Evolutionary conservation across 768 basidiomycete species (phyloP).

Genomic region (Calvatia gigantea): DNA sequence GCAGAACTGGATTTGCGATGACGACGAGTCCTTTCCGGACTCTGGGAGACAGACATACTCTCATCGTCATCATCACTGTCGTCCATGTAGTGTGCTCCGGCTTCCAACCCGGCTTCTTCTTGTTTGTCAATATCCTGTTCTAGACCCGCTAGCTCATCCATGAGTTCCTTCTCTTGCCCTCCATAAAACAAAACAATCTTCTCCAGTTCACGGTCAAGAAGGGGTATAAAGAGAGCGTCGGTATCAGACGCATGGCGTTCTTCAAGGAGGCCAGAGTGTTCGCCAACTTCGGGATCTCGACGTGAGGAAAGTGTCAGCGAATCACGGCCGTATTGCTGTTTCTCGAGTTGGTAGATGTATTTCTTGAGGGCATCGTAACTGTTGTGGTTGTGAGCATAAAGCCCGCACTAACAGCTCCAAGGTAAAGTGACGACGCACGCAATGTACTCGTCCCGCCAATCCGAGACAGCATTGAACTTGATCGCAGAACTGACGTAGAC

Average conservation of each 20-base stretch:
- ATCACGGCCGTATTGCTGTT: constrained; percentile 54
- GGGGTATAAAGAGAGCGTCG: constrained; percentile 62
- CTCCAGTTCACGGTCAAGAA: constrained; percentile 77
- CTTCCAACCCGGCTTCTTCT: constrained; percentile 55
- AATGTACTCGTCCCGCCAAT: constrained; percentile 93
- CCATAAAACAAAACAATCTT: constrained; percentile 83
- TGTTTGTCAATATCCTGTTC: constrained; percentile 55
- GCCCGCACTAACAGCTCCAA: background rate
- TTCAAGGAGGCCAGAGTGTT: constrained; percentile 53
- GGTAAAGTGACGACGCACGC: constrained; percentile 45
- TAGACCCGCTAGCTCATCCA: constrained; percentile 54
- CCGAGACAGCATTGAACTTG: constrained; percentile 87
- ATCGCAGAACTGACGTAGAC: constrained; percentile 63
- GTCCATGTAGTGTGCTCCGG: constrained; percentile 49
- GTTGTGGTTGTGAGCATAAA: constrained; percentile 5
- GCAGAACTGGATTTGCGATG: constrained; percentile 30
- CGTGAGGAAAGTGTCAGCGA: constrained; percentile 16
- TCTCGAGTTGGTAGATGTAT: constrained; percentile 82
- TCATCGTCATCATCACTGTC: constrained; percentile 56
- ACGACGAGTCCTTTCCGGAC: constrained; percentile 34
- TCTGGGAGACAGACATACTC: constrained; percentile 29
- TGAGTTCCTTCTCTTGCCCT: constrained; percentile 68
- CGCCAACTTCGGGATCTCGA: constrained; percentile 63
- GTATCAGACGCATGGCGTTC: constrained; percentile 33
- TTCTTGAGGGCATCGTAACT: constrained; percentile 89